Conservation (phyloP, 2,329 filamentous ascomycete species). For the Xylariaceae sp. region DNA sequence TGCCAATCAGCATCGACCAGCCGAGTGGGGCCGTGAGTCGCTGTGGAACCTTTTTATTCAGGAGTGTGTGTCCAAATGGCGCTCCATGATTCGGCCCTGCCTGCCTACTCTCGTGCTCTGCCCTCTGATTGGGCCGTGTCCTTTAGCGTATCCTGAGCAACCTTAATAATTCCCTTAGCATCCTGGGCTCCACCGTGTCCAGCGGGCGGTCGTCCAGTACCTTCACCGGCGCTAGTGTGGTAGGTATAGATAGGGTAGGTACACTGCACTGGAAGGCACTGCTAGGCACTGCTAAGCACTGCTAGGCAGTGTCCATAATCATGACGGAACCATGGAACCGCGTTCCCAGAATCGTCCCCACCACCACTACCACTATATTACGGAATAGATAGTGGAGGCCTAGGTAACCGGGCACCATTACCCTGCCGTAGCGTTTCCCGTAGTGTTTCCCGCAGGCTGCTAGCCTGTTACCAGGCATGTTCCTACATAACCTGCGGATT, state of each 20-base stretch:
- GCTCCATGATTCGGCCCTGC: conserved; percentile 15
- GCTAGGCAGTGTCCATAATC: not conserved
- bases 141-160: conserved; percentile 8
- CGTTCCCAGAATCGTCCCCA: not conserved
- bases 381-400: too few relatives aligned
- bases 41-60: conserved; percentile 1
- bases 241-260: too few relatives aligned
- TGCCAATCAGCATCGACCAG: conserved; percentile 9
- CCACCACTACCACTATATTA: not conserved
- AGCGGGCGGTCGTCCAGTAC: too few relatives aligned
- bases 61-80: conserved; percentile 11
- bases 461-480: too few relatives aligned
- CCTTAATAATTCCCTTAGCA: conserved; percentile 6
- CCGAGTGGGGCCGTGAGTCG: not conserved
- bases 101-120: conserved; percentile 1
- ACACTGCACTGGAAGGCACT: too few relatives aligned
- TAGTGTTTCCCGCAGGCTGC: too few relatives aligned
- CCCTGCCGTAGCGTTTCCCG: too few relatives aligned
- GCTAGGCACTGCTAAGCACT: too few relatives aligned
- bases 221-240: too few relatives aligned
- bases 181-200: not conserved
- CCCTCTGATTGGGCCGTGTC: conserved; percentile 1
- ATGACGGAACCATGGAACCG: conserved; percentile 11
- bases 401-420: not conserved
- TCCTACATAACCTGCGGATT: too few relatives aligned